Evolutionary conservation across 495 filamentous ascomycete species (phyloP).

Genomic region (Daldinia concentrica): DNA sequence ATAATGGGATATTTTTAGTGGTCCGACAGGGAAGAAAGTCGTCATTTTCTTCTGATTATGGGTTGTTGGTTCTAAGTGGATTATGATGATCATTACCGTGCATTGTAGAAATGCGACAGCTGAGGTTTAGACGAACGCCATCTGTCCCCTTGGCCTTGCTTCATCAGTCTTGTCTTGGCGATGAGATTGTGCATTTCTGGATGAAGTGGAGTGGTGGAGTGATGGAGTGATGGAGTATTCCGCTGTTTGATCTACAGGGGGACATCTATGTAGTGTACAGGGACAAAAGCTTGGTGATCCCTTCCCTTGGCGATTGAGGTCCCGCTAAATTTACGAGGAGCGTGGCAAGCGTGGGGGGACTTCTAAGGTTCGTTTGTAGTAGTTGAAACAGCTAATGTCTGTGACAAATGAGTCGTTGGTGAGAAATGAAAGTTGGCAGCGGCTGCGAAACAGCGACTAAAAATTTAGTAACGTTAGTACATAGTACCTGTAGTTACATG

Average conservation of each 20-base stretch:
- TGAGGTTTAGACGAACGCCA: constrained; percentile 28
- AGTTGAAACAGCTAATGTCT: constrained; percentile 38
- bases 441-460: background rate
- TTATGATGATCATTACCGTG: constrained; percentile 31
- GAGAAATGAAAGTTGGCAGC: constrained; percentile 8
- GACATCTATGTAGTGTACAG: constrained; percentile 30
- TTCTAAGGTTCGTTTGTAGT: constrained; percentile 18
- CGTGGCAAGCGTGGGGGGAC: constrained; percentile 29
- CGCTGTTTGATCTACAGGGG: constrained; percentile 34
- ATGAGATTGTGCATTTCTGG: constrained; percentile 25
- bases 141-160: background rate
- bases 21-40: constrained; percentile 7
- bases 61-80: constrained; percentile 17
- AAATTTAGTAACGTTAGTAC: too few species aligned
- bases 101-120: constrained; percentile 28
- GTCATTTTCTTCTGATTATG: constrained; percentile 26
- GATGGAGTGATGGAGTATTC: constrained; percentile 20
- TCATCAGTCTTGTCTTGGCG: constrained; percentile 23
- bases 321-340: constrained; percentile 3
- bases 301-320: background rate
- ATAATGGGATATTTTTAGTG: constrained; percentile 12
- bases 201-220: constrained; percentile 14
- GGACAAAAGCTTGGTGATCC: constrained; percentile 37
- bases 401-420: background rate
- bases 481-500: too few species aligned